These are phyloP conservation scores for Xanthoconium purpureum DNA, from an alignment of 768 basidiomycete species.

Conservation along the genomic window DNA sequence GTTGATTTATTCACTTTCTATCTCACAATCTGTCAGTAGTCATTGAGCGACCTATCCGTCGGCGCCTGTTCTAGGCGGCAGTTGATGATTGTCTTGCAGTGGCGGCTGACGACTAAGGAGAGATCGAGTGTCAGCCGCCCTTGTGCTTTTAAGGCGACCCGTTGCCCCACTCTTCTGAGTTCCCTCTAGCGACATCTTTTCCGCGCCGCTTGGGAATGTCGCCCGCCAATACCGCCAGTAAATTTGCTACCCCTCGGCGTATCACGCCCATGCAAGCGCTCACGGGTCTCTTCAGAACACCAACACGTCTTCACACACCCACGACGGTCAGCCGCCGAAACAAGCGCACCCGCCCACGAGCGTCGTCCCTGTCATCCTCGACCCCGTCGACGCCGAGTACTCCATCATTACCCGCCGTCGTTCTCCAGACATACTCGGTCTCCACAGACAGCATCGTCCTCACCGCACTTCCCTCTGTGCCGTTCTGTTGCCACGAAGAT, in stretches of 20 bases:
- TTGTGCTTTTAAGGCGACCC: background rate
- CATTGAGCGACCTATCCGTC: background rate
- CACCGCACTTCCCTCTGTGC: slow-evolving; percentile 53
- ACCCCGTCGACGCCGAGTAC: slow-evolving; percentile 7
- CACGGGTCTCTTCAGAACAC: slow-evolving; percentile 23
- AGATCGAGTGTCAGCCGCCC: slow-evolving; percentile 7
- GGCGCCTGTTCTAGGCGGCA: background rate
- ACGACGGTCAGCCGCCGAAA: slow-evolving; percentile 13
- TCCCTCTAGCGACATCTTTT: background rate
- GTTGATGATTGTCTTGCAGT: background rate
- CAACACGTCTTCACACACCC: slow-evolving; percentile 23
- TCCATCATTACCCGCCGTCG: slow-evolving; percentile 38
- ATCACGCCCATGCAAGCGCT: slow-evolving; percentile 15
- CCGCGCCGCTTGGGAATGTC: slow-evolving; percentile 9
- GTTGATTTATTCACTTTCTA: background rate
- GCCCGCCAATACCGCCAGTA: background rate
- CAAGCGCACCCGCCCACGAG: slow-evolving; percentile 18
- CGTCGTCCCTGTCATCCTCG: slow-evolving; percentile 6
- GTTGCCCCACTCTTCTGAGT: background rate
- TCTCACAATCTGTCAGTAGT: background rate
- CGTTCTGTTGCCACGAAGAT: slow-evolving; percentile 76
- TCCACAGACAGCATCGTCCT: slow-evolving; percentile 56
- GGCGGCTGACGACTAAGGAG: slow-evolving; percentile 6
- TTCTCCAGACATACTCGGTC: slow-evolving; percentile 56
- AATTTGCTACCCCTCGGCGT: slow-evolving; percentile 7